A percentile compares a stretch with the other conserved stretches of the same genome.
Conservation (phyloP, 495 filamentous ascomycete genomes). For the Jackrogersella multiformis region DNA sequence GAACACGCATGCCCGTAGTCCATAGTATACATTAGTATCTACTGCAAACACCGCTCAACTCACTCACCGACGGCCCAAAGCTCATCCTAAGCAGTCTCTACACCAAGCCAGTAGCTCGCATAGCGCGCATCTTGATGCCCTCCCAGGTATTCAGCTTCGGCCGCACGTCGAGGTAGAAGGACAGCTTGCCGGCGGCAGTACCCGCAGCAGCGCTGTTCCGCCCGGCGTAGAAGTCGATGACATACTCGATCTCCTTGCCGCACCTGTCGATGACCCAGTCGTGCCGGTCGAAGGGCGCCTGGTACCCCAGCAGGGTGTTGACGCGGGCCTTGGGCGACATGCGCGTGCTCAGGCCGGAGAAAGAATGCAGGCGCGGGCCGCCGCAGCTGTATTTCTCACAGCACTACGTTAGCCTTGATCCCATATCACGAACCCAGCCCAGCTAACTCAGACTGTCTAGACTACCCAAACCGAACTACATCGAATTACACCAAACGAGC, state of each 20-base stretch:
- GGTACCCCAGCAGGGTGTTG: conserved; percentile 85
- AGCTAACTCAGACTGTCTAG: too few relatives aligned
- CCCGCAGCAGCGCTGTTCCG: conserved; percentile 64
- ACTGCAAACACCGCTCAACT: conserved; percentile 12
- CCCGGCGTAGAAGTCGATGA: conserved; percentile 97
- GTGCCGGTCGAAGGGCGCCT: conserved; percentile 91
- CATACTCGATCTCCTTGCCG: conserved; percentile 88
- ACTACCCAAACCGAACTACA: too few relatives aligned
- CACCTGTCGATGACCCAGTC: conserved; percentile 98
- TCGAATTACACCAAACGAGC: too few relatives aligned
- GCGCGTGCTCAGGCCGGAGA: conserved; percentile 75
- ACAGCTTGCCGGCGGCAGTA: conserved; percentile 70
- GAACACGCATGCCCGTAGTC: not conserved
- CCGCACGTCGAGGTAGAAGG: conserved; percentile 93
- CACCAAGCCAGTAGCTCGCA: conserved; percentile 68
- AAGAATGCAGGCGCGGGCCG: conserved; percentile 85
- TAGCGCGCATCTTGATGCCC: conserved; percentile 83
- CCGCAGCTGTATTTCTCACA: conserved; percentile 63
- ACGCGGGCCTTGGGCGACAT: conserved; percentile 84
- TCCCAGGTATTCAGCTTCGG: conserved; percentile 94
- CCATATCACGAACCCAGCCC: too few relatives aligned
- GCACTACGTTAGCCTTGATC: not conserved
- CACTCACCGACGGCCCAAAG: not conserved
- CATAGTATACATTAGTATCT: conserved; percentile 25
- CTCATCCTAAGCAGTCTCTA: conserved; percentile 34